A percentile compares a stretch with the other conserved stretches of the same genome.
Conservation (phyloP, 176 grass and related monocot genomes). For the Cenchrus fungigraminus region DNA sequence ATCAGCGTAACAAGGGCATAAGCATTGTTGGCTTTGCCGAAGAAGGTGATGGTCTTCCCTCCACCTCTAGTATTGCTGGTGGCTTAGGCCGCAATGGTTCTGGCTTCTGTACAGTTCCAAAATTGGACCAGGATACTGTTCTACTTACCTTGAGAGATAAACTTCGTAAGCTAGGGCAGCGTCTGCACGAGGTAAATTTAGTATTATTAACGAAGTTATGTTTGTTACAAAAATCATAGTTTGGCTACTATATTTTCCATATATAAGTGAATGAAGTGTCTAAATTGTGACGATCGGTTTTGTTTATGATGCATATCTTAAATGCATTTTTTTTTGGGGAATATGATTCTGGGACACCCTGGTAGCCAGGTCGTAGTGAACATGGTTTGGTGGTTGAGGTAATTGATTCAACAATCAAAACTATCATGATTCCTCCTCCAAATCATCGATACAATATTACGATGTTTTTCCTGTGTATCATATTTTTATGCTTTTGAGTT, state of each 20-base stretch:
- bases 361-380: neutral
- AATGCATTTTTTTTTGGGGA: neutral
- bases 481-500: slow-evolving; percentile 21
- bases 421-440: neutral
- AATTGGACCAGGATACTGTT: slow-evolving; percentile 52
- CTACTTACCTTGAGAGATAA: slow-evolving; percentile 64
- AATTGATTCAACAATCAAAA: neutral
- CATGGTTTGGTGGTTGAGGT: neutral
- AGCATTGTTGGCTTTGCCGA: slow-evolving; percentile 32
- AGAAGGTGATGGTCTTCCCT: slow-evolving; percentile 46
- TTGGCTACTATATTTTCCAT: neutral
- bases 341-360: neutral
- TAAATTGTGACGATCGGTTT: slow-evolving; percentile 22
- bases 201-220: neutral
- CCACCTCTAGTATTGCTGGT: slow-evolving; percentile 42
- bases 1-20: slow-evolving; percentile 62
- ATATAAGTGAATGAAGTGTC: neutral
- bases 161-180: slow-evolving; percentile 67
- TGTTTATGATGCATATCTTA: neutral
- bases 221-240: slow-evolving; percentile 26
- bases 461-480: neutral
- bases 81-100: slow-evolving; percentile 43
- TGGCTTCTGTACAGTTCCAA: slow-evolving; percentile 52
- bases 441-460: neutral
- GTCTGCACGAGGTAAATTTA: slow-evolving; percentile 64